Conservation (phyloP, 2,329 filamentous ascomycete genomes). For the Apiospora sp. region DNA sequence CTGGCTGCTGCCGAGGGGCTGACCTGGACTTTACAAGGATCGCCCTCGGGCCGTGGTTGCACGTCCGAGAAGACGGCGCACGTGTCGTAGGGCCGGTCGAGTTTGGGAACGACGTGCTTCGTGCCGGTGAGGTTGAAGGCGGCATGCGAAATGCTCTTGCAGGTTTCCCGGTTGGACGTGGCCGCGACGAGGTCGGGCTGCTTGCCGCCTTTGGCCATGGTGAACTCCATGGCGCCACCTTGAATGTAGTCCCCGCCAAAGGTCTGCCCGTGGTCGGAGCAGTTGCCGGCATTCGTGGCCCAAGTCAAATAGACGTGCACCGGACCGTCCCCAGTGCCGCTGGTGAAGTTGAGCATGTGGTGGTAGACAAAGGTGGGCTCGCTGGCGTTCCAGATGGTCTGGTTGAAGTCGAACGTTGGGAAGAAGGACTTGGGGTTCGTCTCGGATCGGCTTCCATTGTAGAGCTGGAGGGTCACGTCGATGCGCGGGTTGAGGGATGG, state of each 20-base stretch:
- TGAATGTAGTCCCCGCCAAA: background rate
- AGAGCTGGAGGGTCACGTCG: background rate
- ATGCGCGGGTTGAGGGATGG: constrained; percentile 27
- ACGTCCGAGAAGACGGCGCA: background rate
- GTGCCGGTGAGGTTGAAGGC: background rate
- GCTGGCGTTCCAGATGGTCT: background rate
- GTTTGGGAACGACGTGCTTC: background rate
- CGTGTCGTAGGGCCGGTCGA: background rate
- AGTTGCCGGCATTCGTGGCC: constrained; percentile 25
- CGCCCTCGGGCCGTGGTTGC: background rate
- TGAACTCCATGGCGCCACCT: background rate
- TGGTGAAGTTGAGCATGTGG: background rate
- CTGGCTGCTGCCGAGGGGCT: background rate
- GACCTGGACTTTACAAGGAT: background rate
- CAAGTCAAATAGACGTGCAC: background rate
- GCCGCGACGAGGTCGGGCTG: background rate
- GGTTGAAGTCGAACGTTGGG: background rate
- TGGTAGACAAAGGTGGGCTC: background rate
- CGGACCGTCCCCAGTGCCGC: background rate
- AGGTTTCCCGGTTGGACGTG: background rate
- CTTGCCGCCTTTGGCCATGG: background rate
- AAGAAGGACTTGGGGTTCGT: background rate
- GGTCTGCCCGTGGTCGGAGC: background rate
- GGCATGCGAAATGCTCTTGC: background rate
- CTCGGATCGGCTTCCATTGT: constrained; percentile 22